Conservation (phyloP, 2,329 filamentous ascomycete genomes). For the Mycosphaerella arachidis region DNA sequence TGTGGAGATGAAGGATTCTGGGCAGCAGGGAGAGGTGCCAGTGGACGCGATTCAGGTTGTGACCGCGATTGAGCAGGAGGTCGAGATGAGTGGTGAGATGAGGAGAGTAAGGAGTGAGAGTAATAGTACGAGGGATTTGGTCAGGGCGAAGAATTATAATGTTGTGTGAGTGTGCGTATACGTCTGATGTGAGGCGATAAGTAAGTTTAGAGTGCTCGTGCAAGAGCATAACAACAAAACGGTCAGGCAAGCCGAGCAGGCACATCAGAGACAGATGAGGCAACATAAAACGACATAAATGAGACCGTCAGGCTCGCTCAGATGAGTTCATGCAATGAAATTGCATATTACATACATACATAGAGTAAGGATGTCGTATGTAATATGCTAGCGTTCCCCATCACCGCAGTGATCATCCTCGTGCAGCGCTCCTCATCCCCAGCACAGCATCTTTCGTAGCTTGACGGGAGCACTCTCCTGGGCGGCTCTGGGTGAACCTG, state of each 20-base stretch:
- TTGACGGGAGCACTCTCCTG: slow-evolving; percentile 84
- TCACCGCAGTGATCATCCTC: background rate
- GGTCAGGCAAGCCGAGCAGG: background rate
- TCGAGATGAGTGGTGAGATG: slow-evolving; percentile 4
- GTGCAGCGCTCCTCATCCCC: slow-evolving; percentile 50
- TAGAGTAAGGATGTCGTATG: background rate
- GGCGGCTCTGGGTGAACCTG: slow-evolving; percentile 51
- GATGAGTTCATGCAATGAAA: background rate
- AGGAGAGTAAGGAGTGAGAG: background rate
- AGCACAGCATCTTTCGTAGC: slow-evolving; percentile 88
- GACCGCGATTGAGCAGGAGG: slow-evolving; percentile 19
- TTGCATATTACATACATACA: background rate
- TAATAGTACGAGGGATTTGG: slow-evolving; percentile 11
- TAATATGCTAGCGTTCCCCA: background rate
- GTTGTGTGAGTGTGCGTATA: background rate
- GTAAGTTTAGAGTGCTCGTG: background rate
- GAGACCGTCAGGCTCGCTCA: too few relatives aligned
- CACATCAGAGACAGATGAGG: too few relatives aligned
- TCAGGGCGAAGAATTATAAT: background rate
- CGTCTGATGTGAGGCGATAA: background rate
- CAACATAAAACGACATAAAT: too few relatives aligned
- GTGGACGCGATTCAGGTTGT: slow-evolving; percentile 18
- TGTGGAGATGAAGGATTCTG: slow-evolving; percentile 2
- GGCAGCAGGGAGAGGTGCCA: too few relatives aligned
- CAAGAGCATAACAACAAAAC: background rate